phyloP scores from a whole-genome alignment of 495 filamentous ascomycete genomes.

The Podospora pseudopauciseta region DNA sequence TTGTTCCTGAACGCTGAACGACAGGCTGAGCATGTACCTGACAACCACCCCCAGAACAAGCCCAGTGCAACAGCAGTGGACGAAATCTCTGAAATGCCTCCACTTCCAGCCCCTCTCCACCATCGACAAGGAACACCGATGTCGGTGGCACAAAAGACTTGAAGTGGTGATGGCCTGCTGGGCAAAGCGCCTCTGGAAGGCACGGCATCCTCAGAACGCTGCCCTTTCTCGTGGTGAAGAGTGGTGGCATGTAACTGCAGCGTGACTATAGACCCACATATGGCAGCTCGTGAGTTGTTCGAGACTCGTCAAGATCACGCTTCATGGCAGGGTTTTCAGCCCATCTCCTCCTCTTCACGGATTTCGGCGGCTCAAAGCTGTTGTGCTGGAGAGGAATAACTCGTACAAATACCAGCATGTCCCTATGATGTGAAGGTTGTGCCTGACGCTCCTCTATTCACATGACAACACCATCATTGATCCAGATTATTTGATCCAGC shows the following conservation, averaged over 20 bases:
- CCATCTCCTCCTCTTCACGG: slow-evolving; percentile 6
- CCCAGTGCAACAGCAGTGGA: slow-evolving; percentile 10
- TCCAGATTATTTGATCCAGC: not conserved
- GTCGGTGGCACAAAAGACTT: slow-evolving; percentile 17
- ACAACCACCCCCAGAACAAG: not conserved
- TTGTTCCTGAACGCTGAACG: not conserved
- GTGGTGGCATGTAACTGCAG: not conserved
- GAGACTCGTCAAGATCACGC: slow-evolving; percentile 1
- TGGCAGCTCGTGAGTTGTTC: not conserved
- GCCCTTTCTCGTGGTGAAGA: not conserved
- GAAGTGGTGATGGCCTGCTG: not conserved
- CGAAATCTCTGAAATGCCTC: slow-evolving; percentile 23
- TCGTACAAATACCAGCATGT: slow-evolving; percentile 4
- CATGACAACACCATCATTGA: not conserved
- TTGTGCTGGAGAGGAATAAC: too few species aligned
- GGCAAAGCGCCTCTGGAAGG: not conserved
- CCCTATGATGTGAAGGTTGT: not conserved
- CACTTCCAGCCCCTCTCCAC: slow-evolving; percentile 23
- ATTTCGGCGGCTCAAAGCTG: not conserved
- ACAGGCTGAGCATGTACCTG: not conserved
- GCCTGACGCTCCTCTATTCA: not conserved
- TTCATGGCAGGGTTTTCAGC: slow-evolving; percentile 5
- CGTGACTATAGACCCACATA: not conserved
- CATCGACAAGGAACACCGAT: slow-evolving; percentile 26
- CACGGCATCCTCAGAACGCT: not conserved